Evolutionary conservation across 164 flowering plant genomes (phyloP).

Genomic region (Vitis rotundifolia): DNA sequence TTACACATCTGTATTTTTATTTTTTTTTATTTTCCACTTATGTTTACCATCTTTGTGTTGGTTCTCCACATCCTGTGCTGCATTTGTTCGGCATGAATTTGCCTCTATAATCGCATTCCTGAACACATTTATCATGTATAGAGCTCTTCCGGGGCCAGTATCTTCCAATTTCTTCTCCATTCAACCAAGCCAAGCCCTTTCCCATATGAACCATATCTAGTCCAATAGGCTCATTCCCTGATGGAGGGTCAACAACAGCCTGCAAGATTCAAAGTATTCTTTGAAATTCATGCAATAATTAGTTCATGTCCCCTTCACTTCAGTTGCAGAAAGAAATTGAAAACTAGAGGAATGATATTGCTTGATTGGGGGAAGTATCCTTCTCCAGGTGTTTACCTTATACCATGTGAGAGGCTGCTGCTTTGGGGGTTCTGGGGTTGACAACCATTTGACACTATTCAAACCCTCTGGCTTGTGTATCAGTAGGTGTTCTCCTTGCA

Average conservation of each 20-base stretch:
- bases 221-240: constrained; percentile 91
- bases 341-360: too few relatives aligned
- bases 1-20: not conserved
- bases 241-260: constrained; percentile 79
- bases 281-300: not conserved
- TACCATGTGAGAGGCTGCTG: constrained; percentile 95
- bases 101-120: constrained; percentile 86
- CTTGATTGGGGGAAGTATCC: too few relatives aligned
- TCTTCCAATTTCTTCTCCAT: constrained; percentile 96
- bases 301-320: too few relatives aligned
- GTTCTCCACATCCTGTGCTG: constrained; percentile 87
- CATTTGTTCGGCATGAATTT: constrained; percentile 88
- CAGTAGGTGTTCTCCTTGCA: constrained; percentile 79
- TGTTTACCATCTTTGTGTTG: constrained; percentile 92
- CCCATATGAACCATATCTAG: constrained; percentile 97
- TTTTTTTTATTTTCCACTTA: not conserved
- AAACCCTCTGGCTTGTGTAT: constrained; percentile 50
- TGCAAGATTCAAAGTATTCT: constrained; percentile 28
- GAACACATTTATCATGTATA: constrained; percentile 52
- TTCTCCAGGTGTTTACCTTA: constrained; percentile 54
- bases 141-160: constrained; percentile 85
- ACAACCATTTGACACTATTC: constrained; percentile 58
- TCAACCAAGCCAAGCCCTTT: constrained; percentile 95
- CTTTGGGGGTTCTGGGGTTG: constrained; percentile 66
- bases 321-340: not conserved